phyloP scores from a whole-genome alignment of 768 basidiomycete genomes.

The Sporobolomyces roseus region DNA sequence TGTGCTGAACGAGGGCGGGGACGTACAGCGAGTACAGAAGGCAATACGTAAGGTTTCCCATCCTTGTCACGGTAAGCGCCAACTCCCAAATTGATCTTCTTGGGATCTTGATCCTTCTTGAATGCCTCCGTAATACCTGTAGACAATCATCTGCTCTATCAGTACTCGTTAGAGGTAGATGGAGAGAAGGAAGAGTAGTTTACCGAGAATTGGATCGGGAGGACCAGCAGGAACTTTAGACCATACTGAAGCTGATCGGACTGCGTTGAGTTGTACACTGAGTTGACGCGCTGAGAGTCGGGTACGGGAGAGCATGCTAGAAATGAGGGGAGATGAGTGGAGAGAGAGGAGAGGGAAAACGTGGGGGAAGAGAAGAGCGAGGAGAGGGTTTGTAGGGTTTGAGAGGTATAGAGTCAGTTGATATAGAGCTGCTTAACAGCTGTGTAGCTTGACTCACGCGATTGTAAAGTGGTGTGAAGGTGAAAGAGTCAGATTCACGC shows the following conservation, averaged over 20 bases:
- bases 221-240: slow-evolving; percentile 77
- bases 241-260: slow-evolving; percentile 63
- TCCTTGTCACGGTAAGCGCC: slow-evolving; percentile 87
- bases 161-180: background rate
- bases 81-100: slow-evolving; percentile 87
- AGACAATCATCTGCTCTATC: background rate
- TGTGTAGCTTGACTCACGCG: too few relatives aligned
- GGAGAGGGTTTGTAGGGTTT: background rate
- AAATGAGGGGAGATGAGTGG: too few relatives aligned
- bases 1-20: background rate
- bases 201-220: slow-evolving; percentile 88
- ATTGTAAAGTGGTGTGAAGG: too few relatives aligned
- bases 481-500: too few relatives aligned
- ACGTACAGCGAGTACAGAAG: slow-evolving; percentile 62
- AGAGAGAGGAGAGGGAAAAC: background rate
- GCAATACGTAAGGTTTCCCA: slow-evolving; percentile 85
- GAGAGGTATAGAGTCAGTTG: too few relatives aligned
- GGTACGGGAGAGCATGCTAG: slow-evolving; percentile 27
- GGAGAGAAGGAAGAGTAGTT: slow-evolving; percentile 32
- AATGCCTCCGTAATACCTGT: slow-evolving; percentile 68
- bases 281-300: slow-evolving; percentile 14
- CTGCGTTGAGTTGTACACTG: slow-evolving; percentile 15
- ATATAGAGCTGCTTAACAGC: too few relatives aligned
- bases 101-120: slow-evolving; percentile 68
- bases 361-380: background rate